phyloP scores from a whole-genome alignment of 1,284 basidiomycete genomes.

The Dichomitus squalens region DNA sequence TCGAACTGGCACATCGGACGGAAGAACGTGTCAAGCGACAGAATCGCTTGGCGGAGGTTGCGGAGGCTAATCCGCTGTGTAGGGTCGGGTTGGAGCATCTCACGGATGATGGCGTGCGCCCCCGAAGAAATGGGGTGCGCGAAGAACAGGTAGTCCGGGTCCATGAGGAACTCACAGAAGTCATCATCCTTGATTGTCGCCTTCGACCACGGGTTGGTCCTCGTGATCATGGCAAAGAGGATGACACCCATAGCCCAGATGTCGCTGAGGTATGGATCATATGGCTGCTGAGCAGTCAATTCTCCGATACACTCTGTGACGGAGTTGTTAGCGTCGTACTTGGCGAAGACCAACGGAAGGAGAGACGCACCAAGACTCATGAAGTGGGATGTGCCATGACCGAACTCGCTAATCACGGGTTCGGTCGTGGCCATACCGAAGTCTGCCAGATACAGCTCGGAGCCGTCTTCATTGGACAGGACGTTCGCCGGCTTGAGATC shows the following conservation, averaged over 20 bases:
- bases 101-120: slow-evolving; percentile 58
- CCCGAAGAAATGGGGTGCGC: slow-evolving; percentile 72
- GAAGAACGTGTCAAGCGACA: slow-evolving; percentile 22
- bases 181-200: slow-evolving; percentile 74
- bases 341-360: neutral
- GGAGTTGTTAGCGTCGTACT: neutral
- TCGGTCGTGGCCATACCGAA: slow-evolving; percentile 68
- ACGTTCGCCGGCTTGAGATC: slow-evolving; percentile 82
- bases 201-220: slow-evolving; percentile 84
- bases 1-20: neutral
- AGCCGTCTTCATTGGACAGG: slow-evolving; percentile 50
- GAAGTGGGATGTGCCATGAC: slow-evolving; percentile 55
- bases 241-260: slow-evolving; percentile 78
- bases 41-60: slow-evolving; percentile 50
- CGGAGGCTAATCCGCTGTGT: slow-evolving; percentile 54
- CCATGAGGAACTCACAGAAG: slow-evolving; percentile 45
- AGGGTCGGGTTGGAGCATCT: slow-evolving; percentile 57
- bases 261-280: slow-evolving; percentile 78
- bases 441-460: slow-evolving; percentile 59
- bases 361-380: slow-evolving; percentile 54
- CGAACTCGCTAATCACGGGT: slow-evolving; percentile 52
- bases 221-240: slow-evolving; percentile 75
- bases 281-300: slow-evolving; percentile 33
- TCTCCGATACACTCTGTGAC: slow-evolving; percentile 29
- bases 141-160: slow-evolving; percentile 66